These are phyloP conservation scores for Glaciozyma martinii DNA, from an alignment of 768 basidiomycete genomes.

Conservation along the genomic window DNA sequence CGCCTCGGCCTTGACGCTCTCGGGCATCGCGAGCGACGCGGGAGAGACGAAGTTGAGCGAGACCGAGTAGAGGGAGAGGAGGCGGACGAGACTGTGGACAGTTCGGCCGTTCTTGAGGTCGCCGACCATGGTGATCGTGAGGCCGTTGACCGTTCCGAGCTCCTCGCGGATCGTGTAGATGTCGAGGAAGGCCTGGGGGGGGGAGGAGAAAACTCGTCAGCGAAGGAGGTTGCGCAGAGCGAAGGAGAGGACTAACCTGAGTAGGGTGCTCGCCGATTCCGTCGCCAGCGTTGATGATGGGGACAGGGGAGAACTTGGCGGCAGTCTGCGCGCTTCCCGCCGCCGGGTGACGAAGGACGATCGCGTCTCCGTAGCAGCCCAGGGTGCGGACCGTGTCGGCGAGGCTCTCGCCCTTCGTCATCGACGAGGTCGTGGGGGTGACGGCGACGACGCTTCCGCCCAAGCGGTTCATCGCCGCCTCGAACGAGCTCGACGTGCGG, in stretches of 20 bases:
- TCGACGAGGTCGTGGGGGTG: constrained; percentile 69
- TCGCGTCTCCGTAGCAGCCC: constrained; percentile 88
- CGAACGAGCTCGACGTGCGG: constrained; percentile 88
- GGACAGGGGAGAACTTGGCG: constrained; percentile 93
- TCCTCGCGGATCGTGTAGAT: constrained; percentile 91
- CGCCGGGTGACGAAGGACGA: constrained; percentile 88
- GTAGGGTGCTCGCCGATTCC: constrained; percentile 96
- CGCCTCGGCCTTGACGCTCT: constrained; percentile 69
- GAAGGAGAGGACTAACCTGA: constrained; percentile 50
- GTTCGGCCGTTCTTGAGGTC: constrained; percentile 98
- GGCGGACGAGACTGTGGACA: constrained; percentile 86
- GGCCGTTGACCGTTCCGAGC: constrained; percentile 93
- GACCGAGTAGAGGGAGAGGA: constrained; percentile 84
- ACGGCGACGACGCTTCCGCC: constrained; percentile 91
- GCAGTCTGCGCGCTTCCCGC: constrained; percentile 88
- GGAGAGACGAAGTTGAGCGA: constrained; percentile 94
- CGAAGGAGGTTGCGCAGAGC: not conserved
- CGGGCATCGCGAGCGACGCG: constrained; percentile 75
- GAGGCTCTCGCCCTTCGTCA: constrained; percentile 84
- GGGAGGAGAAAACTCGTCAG: constrained; percentile 2
- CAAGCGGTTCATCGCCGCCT: constrained; percentile 96
- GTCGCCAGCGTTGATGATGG: constrained; percentile 93
- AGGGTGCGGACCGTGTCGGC: constrained; percentile 89
- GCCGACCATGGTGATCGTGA: constrained; percentile 70
- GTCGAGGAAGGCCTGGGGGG: constrained; percentile 41